These are phyloP conservation scores for Metschnikowia similis DNA, from an alignment of 805 yeast species.

Conservation along the genomic window DNA sequence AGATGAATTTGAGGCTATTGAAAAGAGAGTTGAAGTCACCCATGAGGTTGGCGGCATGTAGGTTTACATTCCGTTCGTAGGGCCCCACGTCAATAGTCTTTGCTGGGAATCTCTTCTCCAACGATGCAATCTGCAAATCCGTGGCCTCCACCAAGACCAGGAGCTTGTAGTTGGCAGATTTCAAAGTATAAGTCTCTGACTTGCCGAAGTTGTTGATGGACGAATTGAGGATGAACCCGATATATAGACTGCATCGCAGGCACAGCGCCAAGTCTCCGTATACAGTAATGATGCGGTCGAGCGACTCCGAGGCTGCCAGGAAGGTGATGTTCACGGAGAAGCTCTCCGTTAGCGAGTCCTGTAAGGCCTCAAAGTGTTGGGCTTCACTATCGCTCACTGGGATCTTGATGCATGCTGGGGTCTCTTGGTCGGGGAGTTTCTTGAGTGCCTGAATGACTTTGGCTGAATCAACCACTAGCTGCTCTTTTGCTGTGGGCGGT, in stretches of 20 bases:
- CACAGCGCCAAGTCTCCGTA: constrained; percentile 23
- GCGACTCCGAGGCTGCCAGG: constrained; percentile 1
- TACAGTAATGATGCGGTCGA: constrained; percentile 30
- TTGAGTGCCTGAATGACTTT: constrained; percentile 24
- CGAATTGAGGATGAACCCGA: constrained; percentile 24
- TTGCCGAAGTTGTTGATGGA: constrained; percentile 24
- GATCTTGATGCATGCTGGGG: constrained; percentile 16
- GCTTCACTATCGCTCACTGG: constrained; percentile 25
- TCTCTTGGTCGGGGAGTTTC: constrained; percentile 12
- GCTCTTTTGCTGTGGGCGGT: not conserved
- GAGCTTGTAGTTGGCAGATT: constrained; percentile 26
- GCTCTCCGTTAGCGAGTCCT: constrained; percentile 16
- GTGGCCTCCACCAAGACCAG: constrained; percentile 11
- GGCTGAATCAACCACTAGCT: constrained; percentile 19
- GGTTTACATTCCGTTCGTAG: constrained; percentile 7
- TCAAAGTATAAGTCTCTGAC: constrained; percentile 26
- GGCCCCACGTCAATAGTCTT: constrained; percentile 6
- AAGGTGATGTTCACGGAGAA: not conserved
- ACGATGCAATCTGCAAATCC: constrained; percentile 2
- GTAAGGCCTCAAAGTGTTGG: constrained; percentile 18
- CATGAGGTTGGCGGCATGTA: constrained; percentile 7
- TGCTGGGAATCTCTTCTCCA: constrained; percentile 2
- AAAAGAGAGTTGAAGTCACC: constrained; percentile 14
- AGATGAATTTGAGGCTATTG: constrained; percentile 8
- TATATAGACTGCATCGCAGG: constrained; percentile 23